Evolutionary conservation across 768 basidiomycete genomes (phyloP), one percentile per base, ranked within the genome.

Genomic region (Phylloporus sp.): DNA sequence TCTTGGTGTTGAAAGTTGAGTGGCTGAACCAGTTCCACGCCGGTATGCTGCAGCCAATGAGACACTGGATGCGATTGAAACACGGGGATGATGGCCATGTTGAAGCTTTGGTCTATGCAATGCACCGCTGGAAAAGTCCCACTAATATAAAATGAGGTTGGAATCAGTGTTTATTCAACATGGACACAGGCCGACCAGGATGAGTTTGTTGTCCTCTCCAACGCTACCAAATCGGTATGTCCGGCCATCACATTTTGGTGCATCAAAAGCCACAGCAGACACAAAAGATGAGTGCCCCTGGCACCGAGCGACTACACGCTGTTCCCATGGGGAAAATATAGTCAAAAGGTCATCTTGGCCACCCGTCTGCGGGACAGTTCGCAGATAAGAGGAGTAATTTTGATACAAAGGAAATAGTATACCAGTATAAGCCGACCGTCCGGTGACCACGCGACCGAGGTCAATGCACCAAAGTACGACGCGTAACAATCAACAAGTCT

Each of bases 281-380:
- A 99, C 89, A 61, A 96, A 98, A 3, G 91, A 94, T 0, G 90
- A 89, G 61, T 99, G 96, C 1, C 96, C 96, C 66, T 96, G 93
- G 69, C 96, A 98, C 45, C 94, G 79, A 5, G 96, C 96, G 9
- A 99, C 81, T 6, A 98, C 82, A 3, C 94, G 81, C 62, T 91
- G 86, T 63, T 98, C 96, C 79, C 85, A 87, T 1, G 93, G 92
- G 0, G 94, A 93, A 64, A 91, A 90, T 49, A 99, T 88, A 5
- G 94, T 95, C 44, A 96, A 69, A 9, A 98, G 76, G 61, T 99
- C 96, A 60, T 99, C 96, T 72, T 99, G 94, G 0, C 96, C 96
- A 11, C 94, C 96, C 2, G 91, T 90, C 89, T 93, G 56, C 17
- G 48, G 31, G 40, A 54, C 6, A 50, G 47, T 36, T 36, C 11